phyloP scores from a whole-genome alignment of 768 basidiomycete genomes.

The Boletus tomentosulus region DNA sequence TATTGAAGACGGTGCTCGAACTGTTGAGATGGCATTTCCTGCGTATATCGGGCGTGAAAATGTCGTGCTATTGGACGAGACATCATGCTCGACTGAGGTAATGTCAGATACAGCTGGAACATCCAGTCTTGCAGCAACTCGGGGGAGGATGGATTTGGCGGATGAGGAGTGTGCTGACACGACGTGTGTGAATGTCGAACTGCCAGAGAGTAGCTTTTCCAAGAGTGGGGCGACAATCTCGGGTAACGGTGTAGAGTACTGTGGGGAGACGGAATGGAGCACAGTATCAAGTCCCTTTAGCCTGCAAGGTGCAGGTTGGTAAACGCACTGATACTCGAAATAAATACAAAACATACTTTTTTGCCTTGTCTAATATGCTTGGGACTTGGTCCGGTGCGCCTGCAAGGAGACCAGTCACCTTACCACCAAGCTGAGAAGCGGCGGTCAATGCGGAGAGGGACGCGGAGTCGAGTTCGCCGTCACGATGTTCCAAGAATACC shows the following conservation, averaged over 20 bases:
- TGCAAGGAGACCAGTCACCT: slow-evolving; percentile 75
- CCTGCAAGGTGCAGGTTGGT: slow-evolving; percentile 35
- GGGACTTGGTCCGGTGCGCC: slow-evolving; percentile 67
- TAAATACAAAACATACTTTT: slow-evolving; percentile 60
- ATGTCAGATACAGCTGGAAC: slow-evolving; percentile 90
- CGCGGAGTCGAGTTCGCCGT: slow-evolving; percentile 76
- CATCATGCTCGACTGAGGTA: slow-evolving; percentile 72
- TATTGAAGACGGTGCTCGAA: slow-evolving; percentile 73
- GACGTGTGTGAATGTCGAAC: slow-evolving; percentile 78
- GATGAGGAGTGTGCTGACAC: slow-evolving; percentile 89
- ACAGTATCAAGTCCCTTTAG: slow-evolving; percentile 63
- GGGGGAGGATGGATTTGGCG: slow-evolving; percentile 90
- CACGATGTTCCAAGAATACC: slow-evolving; percentile 85
- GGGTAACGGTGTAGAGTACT: slow-evolving; percentile 66
- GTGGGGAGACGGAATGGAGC: slow-evolving; percentile 64
- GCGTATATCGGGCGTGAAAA: slow-evolving; percentile 97
- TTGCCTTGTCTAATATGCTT: slow-evolving; percentile 64
- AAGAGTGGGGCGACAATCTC: slow-evolving; percentile 82
- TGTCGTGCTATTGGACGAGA: slow-evolving; percentile 66
- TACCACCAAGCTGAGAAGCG: slow-evolving; percentile 78
- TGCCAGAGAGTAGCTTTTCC: slow-evolving; percentile 62
- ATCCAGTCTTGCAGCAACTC: slow-evolving; percentile 86
- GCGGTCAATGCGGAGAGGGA: slow-evolving; percentile 91
- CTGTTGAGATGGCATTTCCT: slow-evolving; percentile 93
- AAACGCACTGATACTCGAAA: slow-evolving; percentile 3